Percentiles rank a stretch among this genome's conserved stretches.
Conservation (phyloP, 2,329 filamentous ascomycete species). For the Xylariales sp. region DNA sequence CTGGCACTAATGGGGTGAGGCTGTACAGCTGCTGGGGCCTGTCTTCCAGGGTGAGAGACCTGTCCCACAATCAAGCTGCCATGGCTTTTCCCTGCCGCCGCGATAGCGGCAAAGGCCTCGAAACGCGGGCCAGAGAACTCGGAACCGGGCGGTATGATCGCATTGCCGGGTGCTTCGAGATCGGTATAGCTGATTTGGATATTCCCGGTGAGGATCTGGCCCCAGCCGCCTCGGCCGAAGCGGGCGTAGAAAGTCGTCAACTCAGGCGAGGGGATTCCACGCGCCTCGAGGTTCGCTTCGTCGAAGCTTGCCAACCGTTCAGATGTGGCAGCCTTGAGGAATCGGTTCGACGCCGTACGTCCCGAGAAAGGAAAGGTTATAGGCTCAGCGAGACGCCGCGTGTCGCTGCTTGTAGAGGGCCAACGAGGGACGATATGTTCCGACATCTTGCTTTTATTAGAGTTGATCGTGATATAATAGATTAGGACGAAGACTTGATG, state of each 20-base stretch:
- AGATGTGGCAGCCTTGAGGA: constrained; percentile 70
- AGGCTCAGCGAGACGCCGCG: constrained; percentile 21
- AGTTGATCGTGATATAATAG: neutral
- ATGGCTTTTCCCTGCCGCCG: constrained; percentile 60
- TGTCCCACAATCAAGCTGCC: constrained; percentile 69
- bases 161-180: constrained; percentile 65
- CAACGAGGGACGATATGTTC: constrained; percentile 21
- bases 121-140: constrained; percentile 64
- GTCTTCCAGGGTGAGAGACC: constrained; percentile 71
- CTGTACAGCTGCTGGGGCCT: constrained; percentile 53
- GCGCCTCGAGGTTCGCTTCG: constrained; percentile 58
- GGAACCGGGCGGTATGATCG: constrained; percentile 65
- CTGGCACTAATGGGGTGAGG: constrained; percentile 55
- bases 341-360: constrained; percentile 65
- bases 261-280: constrained; percentile 49
- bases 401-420: constrained; percentile 24
- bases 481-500: neutral
- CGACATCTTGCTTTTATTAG: constrained; percentile 20
- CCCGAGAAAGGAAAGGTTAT: constrained; percentile 56
- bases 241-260: constrained; percentile 62
- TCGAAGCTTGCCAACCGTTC: constrained; percentile 70
- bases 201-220: constrained; percentile 69
- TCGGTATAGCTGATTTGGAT: constrained; percentile 69
- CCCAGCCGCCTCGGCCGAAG: constrained; percentile 67
- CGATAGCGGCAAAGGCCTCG: constrained; percentile 64